Evolutionary conservation across 805 yeast species (phyloP).

Genomic region (Teunomyces barrocoloradensis): DNA sequence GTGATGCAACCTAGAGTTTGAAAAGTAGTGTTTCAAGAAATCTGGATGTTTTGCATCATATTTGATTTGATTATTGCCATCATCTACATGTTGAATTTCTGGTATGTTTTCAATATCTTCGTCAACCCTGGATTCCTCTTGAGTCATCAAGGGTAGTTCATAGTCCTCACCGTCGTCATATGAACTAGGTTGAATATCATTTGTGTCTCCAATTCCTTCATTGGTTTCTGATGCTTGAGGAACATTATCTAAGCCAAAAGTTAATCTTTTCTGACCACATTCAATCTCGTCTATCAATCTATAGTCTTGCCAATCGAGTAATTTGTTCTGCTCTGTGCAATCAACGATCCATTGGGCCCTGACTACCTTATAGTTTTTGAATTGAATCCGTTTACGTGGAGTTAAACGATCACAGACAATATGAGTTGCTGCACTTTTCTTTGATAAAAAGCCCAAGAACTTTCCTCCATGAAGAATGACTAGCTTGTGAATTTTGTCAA

Average conservation of each 20-base stretch:
- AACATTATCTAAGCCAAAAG: conserved; percentile 3
- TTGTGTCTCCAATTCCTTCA: conserved; percentile 1
- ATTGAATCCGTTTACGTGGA: conserved; percentile 67
- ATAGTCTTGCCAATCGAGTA: conserved; percentile 72
- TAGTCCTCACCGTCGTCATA: background rate
- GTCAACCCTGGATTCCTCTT: conserved; percentile 9
- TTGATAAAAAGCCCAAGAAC: conserved; percentile 63
- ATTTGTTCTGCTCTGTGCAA: conserved; percentile 45
- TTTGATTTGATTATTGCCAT: conserved; percentile 2
- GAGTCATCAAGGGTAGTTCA: conserved; percentile 11
- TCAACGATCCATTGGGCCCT: conserved; percentile 80
- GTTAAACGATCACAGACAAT: conserved; percentile 78
- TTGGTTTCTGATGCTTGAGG: background rate
- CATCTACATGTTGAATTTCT: background rate
- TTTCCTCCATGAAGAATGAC: conserved; percentile 79
- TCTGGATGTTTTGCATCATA: conserved; percentile 74
- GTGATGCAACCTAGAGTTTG: conserved; percentile 83
- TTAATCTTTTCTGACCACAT: conserved; percentile 50
- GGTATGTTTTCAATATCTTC: conserved; percentile 2
- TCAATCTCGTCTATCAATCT: conserved; percentile 48
- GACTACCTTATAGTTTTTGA: conserved; percentile 69
- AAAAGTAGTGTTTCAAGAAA: conserved; percentile 68
- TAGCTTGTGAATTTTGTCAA: conserved; percentile 64
- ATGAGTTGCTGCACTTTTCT: conserved; percentile 78
- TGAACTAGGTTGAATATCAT: background rate